Percentiles rank a stretch among this genome's conserved stretches.
These are phyloP conservation scores for Nakazawaea anatomiae DNA, from an alignment of 805 yeast genomes.

Conservation along the genomic window DNA sequence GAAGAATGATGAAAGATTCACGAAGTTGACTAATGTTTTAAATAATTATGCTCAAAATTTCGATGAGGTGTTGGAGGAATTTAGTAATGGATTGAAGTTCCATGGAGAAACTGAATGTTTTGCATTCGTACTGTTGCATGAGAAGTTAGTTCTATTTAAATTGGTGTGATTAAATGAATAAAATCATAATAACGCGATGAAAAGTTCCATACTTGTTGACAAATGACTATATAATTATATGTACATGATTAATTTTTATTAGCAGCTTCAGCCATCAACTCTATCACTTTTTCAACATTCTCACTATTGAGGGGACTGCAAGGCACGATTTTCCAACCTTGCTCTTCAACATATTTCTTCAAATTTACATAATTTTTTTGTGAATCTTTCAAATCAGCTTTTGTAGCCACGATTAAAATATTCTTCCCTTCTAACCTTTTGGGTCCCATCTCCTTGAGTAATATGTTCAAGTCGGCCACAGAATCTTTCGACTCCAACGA, in stretches of 20 bases:
- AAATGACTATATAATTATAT: too few relatives aligned
- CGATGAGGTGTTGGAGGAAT: conserved; percentile 36
- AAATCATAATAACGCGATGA: too few relatives aligned
- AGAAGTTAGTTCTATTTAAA: conserved; percentile 28
- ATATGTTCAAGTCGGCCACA: conserved; percentile 51
- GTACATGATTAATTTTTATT: conserved; percentile 15
- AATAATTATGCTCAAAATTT: conserved; percentile 39
- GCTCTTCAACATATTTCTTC: conserved; percentile 33
- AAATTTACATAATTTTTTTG: conserved; percentile 42
- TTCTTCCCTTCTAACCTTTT: conserved; percentile 54
- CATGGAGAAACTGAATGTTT: conserved; percentile 47
- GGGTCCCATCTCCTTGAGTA: conserved; percentile 68
- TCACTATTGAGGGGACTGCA: conserved; percentile 74
- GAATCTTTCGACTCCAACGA: conserved; percentile 70
- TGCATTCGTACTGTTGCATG: conserved; percentile 35
- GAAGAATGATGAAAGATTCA: conserved; percentile 33
- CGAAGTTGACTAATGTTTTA: conserved; percentile 34
- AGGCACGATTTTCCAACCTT: conserved; percentile 69
- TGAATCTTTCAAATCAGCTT: conserved; percentile 71
- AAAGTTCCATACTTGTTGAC: too few relatives aligned
- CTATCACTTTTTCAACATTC: conserved; percentile 64
- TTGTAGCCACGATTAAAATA: conserved; percentile 82
- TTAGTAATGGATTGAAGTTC: conserved; percentile 37
- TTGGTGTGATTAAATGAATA: not conserved
- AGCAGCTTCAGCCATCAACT: conserved; percentile 64